Evolutionary conservation across 139 green algal genomes (phyloP).

Genomic region (Asterochloris erici): DNA sequence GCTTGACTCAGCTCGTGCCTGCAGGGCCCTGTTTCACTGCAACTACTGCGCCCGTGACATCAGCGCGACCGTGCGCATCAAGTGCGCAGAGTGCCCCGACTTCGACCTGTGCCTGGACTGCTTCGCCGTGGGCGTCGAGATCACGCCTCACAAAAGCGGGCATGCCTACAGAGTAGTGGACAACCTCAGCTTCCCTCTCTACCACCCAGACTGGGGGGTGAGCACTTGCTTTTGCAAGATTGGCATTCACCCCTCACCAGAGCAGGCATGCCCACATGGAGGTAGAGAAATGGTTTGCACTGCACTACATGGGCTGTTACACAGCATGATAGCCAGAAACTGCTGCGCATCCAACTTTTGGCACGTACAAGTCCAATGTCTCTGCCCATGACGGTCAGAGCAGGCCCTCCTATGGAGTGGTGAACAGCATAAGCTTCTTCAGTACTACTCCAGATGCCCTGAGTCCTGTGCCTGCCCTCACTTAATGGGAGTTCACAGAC

Average conservation of each 20-base stretch:
- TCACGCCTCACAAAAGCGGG: slow-evolving; percentile 68
- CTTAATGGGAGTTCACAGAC: too few species aligned
- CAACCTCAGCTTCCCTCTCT: slow-evolving; percentile 91
- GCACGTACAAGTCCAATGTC: too few species aligned
- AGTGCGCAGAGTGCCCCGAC: slow-evolving; percentile 86
- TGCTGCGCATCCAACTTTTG: too few species aligned
- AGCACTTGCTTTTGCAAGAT: slow-evolving; percentile 15
- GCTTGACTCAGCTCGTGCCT: neutral
- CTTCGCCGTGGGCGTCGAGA: slow-evolving; percentile 84
- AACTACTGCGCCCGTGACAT: slow-evolving; percentile 95
- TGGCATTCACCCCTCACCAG: neutral
- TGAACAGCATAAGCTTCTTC: too few species aligned
- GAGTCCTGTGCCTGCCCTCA: too few species aligned
- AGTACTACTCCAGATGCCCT: too few species aligned
- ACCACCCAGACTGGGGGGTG: slow-evolving; percentile 84
- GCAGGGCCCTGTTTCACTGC: slow-evolving; percentile 87
- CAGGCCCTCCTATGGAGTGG: too few species aligned
- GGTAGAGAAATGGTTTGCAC: neutral
- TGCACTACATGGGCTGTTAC: neutral
- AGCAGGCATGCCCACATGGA: neutral
- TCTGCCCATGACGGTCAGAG: too few species aligned
- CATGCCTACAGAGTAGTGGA: slow-evolving; percentile 89
- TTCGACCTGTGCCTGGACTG: slow-evolving; percentile 97
- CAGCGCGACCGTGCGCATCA: slow-evolving; percentile 78
- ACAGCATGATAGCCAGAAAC: too few species aligned